Conservation (phyloP, 192 early-diverging fungal species). For the Martensiomyces pterosporus region DNA sequence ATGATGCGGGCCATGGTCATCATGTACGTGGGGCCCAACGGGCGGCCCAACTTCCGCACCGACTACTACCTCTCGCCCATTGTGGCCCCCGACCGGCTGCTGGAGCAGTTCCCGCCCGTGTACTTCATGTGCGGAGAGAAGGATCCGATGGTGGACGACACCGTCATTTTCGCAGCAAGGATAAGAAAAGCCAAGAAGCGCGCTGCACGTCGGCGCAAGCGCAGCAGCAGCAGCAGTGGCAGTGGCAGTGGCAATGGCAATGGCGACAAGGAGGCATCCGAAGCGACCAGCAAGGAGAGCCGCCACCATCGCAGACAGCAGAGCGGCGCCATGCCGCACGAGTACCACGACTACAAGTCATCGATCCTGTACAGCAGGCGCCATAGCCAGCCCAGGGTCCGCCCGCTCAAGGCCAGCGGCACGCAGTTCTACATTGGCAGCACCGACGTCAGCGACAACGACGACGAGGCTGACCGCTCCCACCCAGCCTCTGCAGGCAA, state of each 20-base stretch:
- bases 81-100: constrained; percentile 75
- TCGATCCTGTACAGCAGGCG: constrained; percentile 22
- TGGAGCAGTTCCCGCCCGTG: constrained; percentile 86
- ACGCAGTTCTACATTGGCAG: constrained; percentile 41
- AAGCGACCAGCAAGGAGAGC: neutral
- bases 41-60: constrained; percentile 66
- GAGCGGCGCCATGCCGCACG: neutral
- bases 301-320: neutral
- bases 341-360: constrained; percentile 19
- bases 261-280: neutral
- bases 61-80: constrained; percentile 87
- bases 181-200: constrained; percentile 77
- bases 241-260: neutral
- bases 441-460: constrained; percentile 43
- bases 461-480: constrained; percentile 20
- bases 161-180: constrained; percentile 83
- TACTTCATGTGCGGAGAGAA: constrained; percentile 93
- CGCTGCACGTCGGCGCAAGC: neutral
- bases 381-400: constrained; percentile 25
- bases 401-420: neutral
- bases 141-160: constrained; percentile 97
- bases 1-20: constrained; percentile 67
- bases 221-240: neutral
- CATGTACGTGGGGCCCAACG: constrained; percentile 83
- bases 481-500: constrained; percentile 4